These are phyloP conservation scores for Mortierella sp. DNA, from an alignment of 371 early-diverging fungal genomes.

Conservation along the genomic window DNA sequence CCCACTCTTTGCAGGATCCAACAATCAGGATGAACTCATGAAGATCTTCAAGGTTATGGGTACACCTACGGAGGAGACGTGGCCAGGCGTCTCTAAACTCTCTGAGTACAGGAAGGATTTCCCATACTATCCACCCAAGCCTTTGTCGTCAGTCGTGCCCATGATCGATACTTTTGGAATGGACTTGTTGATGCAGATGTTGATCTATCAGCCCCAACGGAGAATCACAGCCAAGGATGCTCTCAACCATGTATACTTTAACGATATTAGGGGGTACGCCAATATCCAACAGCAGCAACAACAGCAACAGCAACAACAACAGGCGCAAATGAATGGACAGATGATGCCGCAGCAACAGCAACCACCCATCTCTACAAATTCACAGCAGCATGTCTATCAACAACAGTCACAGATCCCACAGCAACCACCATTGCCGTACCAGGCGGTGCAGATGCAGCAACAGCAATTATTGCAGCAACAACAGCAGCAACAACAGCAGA, in stretches of 20 bases:
- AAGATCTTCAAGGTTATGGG: conserved; percentile 92
- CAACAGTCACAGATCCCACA: conserved; percentile 30
- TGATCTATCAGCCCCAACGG: conserved; percentile 87
- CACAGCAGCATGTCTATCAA: conserved; percentile 35
- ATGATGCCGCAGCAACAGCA: conserved; percentile 36
- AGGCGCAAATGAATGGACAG: conserved; percentile 41
- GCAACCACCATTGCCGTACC: conserved; percentile 42
- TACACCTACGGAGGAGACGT: conserved; percentile 87
- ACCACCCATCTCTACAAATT: conserved; percentile 20
- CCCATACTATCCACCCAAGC: conserved; percentile 77
- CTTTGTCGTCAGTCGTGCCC: conserved; percentile 77
- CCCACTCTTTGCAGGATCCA: conserved; percentile 97
- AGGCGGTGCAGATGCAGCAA: conserved; percentile 48
- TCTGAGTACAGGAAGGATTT: conserved; percentile 91
- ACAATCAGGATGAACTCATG: conserved; percentile 90
- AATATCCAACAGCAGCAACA: conserved; percentile 51
- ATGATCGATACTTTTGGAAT: conserved; percentile 82
- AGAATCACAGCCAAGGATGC: conserved; percentile 92
- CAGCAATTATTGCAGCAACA: conserved; percentile 41
- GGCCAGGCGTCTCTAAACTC: conserved; percentile 90
- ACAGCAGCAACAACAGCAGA: conserved; percentile 43
- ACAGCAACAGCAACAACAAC: conserved; percentile 22
- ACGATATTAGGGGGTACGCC: conserved; percentile 64
- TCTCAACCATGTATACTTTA: conserved; percentile 85
- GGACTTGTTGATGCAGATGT: conserved; percentile 82